Evolutionary conservation across 2,329 filamentous ascomycete species (phyloP), one percentile per base, ranked within the genome.

Genomic region (Talaromyces verruculosus): DNA sequence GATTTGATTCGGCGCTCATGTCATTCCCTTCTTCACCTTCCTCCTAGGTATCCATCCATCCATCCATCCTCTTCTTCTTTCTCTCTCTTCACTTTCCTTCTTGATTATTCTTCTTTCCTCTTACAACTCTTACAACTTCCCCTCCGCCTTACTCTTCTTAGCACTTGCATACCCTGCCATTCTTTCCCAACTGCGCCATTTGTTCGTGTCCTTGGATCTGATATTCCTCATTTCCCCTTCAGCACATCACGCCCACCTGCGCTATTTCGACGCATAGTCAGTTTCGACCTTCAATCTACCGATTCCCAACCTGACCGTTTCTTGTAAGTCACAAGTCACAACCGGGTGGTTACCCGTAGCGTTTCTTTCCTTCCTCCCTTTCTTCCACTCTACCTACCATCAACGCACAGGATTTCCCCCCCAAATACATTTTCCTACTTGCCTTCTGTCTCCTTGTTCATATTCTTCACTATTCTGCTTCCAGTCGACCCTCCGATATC

Each of bases 391-490:
- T 53, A 30, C 10, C 28, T 55, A n/a, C 51, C 51, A 47, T 59
- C 53, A 19, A 17, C 39, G 35, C 57, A 41, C 39, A 22, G 17
- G 28, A 35, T 15, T 28, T 8, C 17, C 51, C 15, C 17, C 17
- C 49, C n/a, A n/a, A n/a, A 43, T 47, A 11, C 43, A 8, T 28
- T 53, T 49, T 37, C 11, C 19, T 33, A 17, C 58, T 11, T 73
- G 28, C 49, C 67, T 70, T 72, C 69, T 71, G 71, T 28, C 69
- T 71, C 69, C 68, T 68, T 67, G 65, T 39, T 67, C 58, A 67
- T 35, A n/a, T 35, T 53, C 51, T 43, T 37, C 25, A 53, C 5
- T 30, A 53, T 30, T 55, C 19, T 30, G 10, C 35, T 30, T 35
- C 39, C 30, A 13, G 19, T 62, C 33, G n/a, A 13, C 41, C 25